Base-by-base conservation (phyloP, 305 asterid genomes). In the Andrographis paniculata region DNA sequence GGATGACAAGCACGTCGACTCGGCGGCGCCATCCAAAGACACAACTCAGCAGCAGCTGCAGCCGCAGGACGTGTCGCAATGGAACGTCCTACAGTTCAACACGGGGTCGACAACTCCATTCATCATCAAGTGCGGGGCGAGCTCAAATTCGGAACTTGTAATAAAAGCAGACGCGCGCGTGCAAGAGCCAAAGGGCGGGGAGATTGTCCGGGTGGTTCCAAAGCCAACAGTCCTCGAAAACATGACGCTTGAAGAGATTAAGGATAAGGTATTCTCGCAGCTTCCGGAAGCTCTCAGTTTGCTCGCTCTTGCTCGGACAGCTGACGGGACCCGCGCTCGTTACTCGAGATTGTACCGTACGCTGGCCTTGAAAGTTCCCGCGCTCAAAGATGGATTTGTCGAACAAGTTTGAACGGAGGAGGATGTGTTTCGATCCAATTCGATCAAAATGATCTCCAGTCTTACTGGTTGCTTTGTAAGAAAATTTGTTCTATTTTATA, bases 111-210 rank as follows among this genome's bases (percentile, higher is more conserved):
- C 91, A 20, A 64, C 73, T 42, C 97, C 99, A 15, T 92, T 87
- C 73, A 84, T 92, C 50, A 75, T 92, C 58, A 92, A 92, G 60
- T 87, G 97, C 24, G 97, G 99, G 55, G 99, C 99, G 51, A 87
- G 84, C 80, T 92, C 97, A 17, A 79, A 60, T 56, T 81, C 83
- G 2, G 99, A 92, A 56, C 71, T 92, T 52, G 99, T 92, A 33
- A 70, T 84, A 31, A 92, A 87, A 76, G 97, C 97, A 0, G 97
- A 92, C 27, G 83, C 80, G 9, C 78, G 79, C 20, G 93, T 87
- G 55, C 81, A 84, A 52, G 99, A 87, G 54, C 97, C 99, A n/a
- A 92, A 82, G 63, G 95, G 92, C 5, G 93, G 95, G 50, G 99
- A 92, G 73, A 84, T 84, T n/a, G 76, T 87, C 0, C 67, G 87